A percentile compares a stretch with the other conserved stretches of the same genome.
These are phyloP conservation scores for Hyparrhenia diplandra DNA, from an alignment of 176 grass and related monocot genomes.

Conservation along the genomic window DNA sequence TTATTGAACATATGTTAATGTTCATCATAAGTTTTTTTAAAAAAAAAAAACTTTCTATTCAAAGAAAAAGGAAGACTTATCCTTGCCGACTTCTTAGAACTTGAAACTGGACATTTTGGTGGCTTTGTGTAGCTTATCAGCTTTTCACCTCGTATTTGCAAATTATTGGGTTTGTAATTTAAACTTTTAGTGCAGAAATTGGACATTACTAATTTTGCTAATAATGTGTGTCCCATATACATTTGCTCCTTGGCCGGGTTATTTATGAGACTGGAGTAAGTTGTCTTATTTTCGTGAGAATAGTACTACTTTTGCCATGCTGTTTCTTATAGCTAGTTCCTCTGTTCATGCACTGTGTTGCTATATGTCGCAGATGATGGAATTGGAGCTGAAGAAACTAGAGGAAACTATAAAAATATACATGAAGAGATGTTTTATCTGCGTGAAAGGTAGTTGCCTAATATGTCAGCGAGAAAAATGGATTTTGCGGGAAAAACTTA, in stretches of 20 bases:
- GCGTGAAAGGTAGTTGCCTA: slow-evolving; percentile 62
- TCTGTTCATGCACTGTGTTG: background rate
- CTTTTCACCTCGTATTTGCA: background rate
- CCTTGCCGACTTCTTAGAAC: background rate
- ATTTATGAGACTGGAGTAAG: background rate
- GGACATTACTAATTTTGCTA: background rate
- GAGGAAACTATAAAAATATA: slow-evolving; percentile 72
- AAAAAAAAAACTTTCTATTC: background rate
- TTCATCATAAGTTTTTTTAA: background rate
- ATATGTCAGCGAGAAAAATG: background rate
- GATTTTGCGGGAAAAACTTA: background rate
- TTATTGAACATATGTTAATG: no score
- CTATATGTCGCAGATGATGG: slow-evolving; percentile 66
- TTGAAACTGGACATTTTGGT: background rate
- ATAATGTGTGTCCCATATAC: background rate
- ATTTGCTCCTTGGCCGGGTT: background rate
- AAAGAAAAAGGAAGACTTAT: no score
- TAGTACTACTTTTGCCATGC: background rate
- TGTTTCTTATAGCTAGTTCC: background rate
- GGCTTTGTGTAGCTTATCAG: background rate
- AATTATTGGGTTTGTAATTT: background rate
- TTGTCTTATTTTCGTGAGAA: background rate
- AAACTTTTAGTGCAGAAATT: background rate
- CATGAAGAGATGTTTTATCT: slow-evolving; percentile 97
- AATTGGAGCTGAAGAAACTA: slow-evolving; percentile 81